phyloP scores from a whole-genome alignment of 257 asterid genomes.

The Rauvolfia tetraphylla region DNA sequence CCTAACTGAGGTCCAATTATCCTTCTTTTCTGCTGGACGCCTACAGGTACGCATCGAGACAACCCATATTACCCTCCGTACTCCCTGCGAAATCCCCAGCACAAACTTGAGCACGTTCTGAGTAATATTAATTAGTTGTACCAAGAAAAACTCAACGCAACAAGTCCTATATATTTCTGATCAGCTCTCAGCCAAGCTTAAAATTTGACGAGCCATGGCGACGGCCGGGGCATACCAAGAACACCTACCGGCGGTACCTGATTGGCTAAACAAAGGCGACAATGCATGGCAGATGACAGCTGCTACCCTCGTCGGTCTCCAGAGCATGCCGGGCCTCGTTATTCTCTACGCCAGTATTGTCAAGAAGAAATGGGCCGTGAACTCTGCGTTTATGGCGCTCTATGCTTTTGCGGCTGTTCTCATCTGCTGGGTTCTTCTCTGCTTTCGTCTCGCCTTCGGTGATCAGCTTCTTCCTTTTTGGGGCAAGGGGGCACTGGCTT shows the following conservation, averaged over 20 bases:
- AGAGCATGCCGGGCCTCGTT: slow-evolving; percentile 91
- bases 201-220: slow-evolving; percentile 11
- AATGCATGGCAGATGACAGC: slow-evolving; percentile 96
- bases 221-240: slow-evolving; percentile 31
- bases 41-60: not conserved
- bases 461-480: slow-evolving; percentile 77
- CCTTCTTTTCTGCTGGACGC: not conserved
- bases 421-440: slow-evolving; percentile 76
- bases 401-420: slow-evolving; percentile 91
- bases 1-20: not conserved
- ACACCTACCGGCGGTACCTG: slow-evolving; percentile 52
- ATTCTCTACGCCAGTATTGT: slow-evolving; percentile 88
- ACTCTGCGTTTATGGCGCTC: slow-evolving; percentile 95
- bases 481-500: slow-evolving; percentile 65
- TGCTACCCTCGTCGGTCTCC: slow-evolving; percentile 81
- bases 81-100: not conserved
- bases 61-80: not conserved
- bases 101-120: not conserved
- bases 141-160: too few relatives aligned
- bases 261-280: slow-evolving; percentile 94
- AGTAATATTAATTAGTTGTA: not conserved
- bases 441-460: slow-evolving; percentile 79
- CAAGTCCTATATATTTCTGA: not conserved
- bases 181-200: not conserved
- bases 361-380: slow-evolving; percentile 92